phyloP scores from a whole-genome alignment of 2,329 filamentous ascomycete species.

The Fusarium lateritium region DNA sequence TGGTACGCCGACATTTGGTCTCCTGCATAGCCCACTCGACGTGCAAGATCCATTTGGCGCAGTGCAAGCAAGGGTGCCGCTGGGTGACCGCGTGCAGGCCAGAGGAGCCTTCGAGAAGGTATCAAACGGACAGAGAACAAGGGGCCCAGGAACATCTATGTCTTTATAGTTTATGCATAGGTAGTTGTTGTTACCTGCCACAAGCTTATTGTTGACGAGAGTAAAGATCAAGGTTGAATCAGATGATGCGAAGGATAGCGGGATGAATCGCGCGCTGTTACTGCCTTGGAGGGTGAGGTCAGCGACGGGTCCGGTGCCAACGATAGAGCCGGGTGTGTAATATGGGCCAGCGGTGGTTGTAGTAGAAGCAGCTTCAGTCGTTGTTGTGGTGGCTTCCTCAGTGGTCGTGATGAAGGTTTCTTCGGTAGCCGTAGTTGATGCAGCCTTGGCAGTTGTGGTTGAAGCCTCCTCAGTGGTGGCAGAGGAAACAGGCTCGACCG shows the following conservation, averaged over 20 bases:
- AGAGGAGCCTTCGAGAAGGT: neutral
- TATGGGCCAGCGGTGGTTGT: neutral
- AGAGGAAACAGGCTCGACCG: neutral
- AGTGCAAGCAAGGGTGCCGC: constrained; percentile 1
- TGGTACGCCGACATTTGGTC: accelerated
- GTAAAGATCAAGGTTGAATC: constrained; percentile 15
- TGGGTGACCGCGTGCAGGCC: neutral
- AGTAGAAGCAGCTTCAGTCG: neutral
- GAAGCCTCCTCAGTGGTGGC: neutral
- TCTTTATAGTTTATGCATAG: neutral
- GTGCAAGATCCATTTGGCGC: neutral
- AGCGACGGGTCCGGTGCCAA: constrained; percentile 1
- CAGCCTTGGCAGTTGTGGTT: neutral
- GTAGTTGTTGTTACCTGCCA: neutral
- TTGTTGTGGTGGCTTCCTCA: no score
- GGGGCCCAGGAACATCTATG: neutral
- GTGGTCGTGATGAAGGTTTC: no score
- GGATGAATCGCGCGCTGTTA: neutral
- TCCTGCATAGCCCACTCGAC: accelerated
- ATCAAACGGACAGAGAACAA: constrained; percentile 8
- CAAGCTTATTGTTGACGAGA: neutral
- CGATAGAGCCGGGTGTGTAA: constrained; percentile 1
- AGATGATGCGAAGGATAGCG: constrained; percentile 9
- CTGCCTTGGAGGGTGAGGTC: constrained; percentile 1
- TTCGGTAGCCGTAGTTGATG: neutral